Conservation (phyloP, 345 rosid species). For the Dipteronia sinensis region DNA sequence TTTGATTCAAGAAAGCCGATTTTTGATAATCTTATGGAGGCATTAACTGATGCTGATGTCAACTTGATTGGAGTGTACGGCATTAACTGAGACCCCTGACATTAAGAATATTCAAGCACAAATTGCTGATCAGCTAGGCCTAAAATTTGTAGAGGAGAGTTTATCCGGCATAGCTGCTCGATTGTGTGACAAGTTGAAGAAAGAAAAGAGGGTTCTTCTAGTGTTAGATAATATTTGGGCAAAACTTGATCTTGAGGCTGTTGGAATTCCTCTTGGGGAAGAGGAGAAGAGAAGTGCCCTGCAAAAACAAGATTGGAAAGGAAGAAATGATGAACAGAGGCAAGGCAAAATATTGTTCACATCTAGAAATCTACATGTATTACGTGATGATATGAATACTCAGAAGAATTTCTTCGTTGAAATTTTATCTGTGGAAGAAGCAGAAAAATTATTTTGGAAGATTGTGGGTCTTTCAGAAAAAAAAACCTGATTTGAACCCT, state of each 20-base stretch:
- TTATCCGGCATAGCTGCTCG: not conserved
- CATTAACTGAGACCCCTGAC: too few relatives aligned
- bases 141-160: too few relatives aligned
- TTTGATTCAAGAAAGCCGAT: not conserved
- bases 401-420: not conserved
- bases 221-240: slow-evolving; percentile 11
- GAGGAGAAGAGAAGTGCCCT: not conserved
- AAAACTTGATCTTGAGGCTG: not conserved
- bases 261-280: not conserved
- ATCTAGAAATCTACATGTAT: slow-evolving; percentile 21
- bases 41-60: not conserved
- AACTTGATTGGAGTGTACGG: slow-evolving; percentile 27
- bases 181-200: not conserved
- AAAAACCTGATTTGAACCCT: not conserved
- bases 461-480: not conserved
- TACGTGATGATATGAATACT: slow-evolving; percentile 12
- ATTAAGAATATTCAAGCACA: too few relatives aligned
- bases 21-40: not conserved
- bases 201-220: not conserved
- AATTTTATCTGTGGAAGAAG: not conserved
- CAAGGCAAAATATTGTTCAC: slow-evolving; percentile 35
- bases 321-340: not conserved
- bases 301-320: not conserved
- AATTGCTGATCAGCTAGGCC: too few relatives aligned
- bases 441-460: slow-evolving; percentile 11